Conservation (phyloP, 768 basidiomycete genomes). For the Coprinellus micaceus region DNA sequence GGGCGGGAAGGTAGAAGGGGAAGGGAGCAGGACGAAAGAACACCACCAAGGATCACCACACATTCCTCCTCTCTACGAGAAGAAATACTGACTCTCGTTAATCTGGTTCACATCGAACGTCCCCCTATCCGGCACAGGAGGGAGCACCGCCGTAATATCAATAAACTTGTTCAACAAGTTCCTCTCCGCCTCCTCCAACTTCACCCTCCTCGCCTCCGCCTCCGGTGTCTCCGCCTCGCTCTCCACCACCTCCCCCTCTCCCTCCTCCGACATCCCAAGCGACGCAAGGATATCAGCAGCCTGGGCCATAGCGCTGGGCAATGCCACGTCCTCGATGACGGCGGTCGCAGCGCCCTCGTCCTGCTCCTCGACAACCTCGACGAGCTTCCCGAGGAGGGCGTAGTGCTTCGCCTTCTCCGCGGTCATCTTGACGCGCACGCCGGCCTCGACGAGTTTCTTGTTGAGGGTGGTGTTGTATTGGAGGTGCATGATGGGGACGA, state of each 20-base stretch:
- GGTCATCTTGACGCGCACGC: slow-evolving; percentile 41
- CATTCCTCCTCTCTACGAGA: slow-evolving; percentile 55
- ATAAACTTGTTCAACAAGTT: slow-evolving; percentile 60
- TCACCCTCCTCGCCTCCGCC: background rate
- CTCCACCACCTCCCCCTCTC: background rate
- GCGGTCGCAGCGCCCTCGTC: slow-evolving; percentile 16
- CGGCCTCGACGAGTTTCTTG: slow-evolving; percentile 41
- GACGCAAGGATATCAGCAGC: no score
- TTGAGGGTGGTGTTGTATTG: slow-evolving; percentile 26
- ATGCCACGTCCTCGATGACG: no score
- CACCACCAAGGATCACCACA: background rate
- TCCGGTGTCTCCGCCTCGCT: slow-evolving; percentile 2
- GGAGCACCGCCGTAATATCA: slow-evolving; percentile 68
- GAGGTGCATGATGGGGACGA: slow-evolving; percentile 55
- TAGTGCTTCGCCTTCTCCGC: slow-evolving; percentile 36
- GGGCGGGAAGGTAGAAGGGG: background rate
- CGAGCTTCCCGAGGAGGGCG: slow-evolving; percentile 27
- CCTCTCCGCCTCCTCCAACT: slow-evolving; percentile 11
- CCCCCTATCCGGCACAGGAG: slow-evolving; percentile 81
- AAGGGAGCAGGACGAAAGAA: background rate
- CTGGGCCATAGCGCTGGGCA: no score
- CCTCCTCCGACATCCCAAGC: no score
- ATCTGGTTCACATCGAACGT: slow-evolving; percentile 80
- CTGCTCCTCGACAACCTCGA: slow-evolving; percentile 30
- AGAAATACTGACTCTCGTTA: slow-evolving; percentile 86